Base-by-base conservation (phyloP, 352 stramenopile genomes). In the Peronospora farinosa region DNA sequence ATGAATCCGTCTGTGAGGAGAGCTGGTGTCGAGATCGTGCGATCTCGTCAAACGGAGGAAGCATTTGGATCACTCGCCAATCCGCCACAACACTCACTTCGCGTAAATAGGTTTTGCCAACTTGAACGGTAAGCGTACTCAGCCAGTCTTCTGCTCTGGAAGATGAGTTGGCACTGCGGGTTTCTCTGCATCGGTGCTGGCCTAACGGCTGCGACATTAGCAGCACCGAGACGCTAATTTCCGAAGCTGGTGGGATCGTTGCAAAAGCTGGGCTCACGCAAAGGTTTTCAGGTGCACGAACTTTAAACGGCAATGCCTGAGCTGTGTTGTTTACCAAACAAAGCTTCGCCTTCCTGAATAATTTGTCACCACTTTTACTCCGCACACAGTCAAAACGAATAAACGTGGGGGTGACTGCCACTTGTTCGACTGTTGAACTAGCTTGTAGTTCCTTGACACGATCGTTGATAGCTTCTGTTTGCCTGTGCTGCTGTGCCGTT, bases 1-100 rank as follows among this genome's bases (percentile, higher is more conserved):
- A 92, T 7, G 80, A 84, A 57, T 92, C 78, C 0, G 78, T 86
- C 25, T 92, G 80, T 12, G 70, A 73, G 21, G 72, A 87, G 17
- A 92, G 62, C 4, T 74, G 63, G 31, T 92, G 80, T 1, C 72
- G 67, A 37, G 60, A 70, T 38, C 80, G 76, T 15, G 74, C 78
- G 25, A 81, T 72, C 23, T 84, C 64, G 25, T 86, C 70, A 33
- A 88, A 88, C 1, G 49, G 53, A 2, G 80, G 78, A 28, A 92
- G 50, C 19, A 45, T 44, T 19, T 51, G 43, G 12, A 87, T 53
- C 30, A 71, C 47, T 37, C 55, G 59, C 19, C 50, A 53, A 49
- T 74, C 66, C 15, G 87, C 60, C n/a, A 86, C 66, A 38, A 92
- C 63, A 50, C 76, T 88, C 17, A 92, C 56, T 63, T 86, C 78